Base-by-base conservation (phyloP, 1,284 basidiomycete genomes). In the Coniferiporia weirii region DNA sequence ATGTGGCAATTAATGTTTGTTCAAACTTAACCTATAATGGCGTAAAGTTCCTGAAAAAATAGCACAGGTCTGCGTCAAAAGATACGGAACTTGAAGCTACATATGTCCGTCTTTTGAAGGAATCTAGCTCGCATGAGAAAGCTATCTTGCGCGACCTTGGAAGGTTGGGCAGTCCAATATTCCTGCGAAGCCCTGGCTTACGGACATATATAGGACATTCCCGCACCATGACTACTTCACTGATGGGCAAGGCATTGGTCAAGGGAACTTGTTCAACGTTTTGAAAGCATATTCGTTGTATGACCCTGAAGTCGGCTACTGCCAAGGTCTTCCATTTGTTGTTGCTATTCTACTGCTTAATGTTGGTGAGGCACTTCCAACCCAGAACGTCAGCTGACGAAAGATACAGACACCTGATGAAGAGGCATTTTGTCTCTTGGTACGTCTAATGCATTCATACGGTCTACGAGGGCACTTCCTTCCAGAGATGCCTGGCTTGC, bases 361-460 rank as follows among this genome's bases (percentile, higher is more conserved):
- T 68, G 94, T 94, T 68, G 67, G 88, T 67, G 46, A 19, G 49
- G 32, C 15, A 15, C 13, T 5, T 46, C 40, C 64, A 46, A 45
- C 54, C 44, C 17, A 50, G 43, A 43, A n/a, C n/a, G 44, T 50
- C 54, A 49, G 45, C 56, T 61, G 38, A 54, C 20, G 3, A 57
- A 19, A 46, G 12, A 12, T 9, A n/a, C 66, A 97, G 94, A 97
- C 98, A 95, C 95, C 95, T 15, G 95, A 98, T 65, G 95, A 98
- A 75, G 96, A 99, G 73, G 96, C 96, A 0, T 99, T 99, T 71
- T 95, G 89, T 65, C 84, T 98, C 4, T 81, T 99, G 15, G 94
- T 98, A n/a, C 80, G 96, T 57, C 74, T 99, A n/a, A 99, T 99
- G 96, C 82, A 97, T 65, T 90, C 93, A 3, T 99, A 99, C 71